These are phyloP conservation scores for Phytophthora pisi DNA, from an alignment of 352 stramenopile species.

Conservation along the genomic window DNA sequence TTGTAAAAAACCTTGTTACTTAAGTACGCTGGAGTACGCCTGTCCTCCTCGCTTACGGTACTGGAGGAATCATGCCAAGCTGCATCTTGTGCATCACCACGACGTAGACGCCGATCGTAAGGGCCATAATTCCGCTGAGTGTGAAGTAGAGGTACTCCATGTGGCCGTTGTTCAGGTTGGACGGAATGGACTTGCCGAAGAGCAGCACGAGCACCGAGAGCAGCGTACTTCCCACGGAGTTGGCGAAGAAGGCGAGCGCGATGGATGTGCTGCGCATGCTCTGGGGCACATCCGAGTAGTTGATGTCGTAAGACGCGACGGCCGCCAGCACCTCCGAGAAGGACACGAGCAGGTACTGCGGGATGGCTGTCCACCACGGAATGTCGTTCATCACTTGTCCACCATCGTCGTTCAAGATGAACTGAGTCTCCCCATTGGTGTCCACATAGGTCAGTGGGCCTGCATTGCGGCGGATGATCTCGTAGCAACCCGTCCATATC, in stretches of 20 bases:
- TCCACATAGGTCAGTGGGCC: not conserved
- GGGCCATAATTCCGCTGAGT: not conserved
- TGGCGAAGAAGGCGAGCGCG: not conserved
- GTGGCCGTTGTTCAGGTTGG: not conserved
- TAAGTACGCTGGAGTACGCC: too few relatives aligned
- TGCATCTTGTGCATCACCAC: not conserved
- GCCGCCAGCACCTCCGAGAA: not conserved
- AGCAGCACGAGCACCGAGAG: not conserved
- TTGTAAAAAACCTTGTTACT: not conserved
- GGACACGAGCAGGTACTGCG: not conserved
- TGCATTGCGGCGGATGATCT: not conserved
- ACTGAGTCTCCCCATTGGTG: not conserved
- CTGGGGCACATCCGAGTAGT: slow-evolving; percentile 1
- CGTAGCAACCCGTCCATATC: not conserved
- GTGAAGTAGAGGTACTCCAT: slow-evolving; percentile 1
- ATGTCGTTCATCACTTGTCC: not conserved
- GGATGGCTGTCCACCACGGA: not conserved
- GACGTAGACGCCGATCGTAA: not conserved
- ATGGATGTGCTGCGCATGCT: not conserved
- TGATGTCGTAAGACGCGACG: slow-evolving; percentile 1
- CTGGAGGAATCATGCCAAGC: not conserved
- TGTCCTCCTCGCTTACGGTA: not conserved
- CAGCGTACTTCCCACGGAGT: not conserved
- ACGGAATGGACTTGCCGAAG: not conserved
- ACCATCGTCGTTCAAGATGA: not conserved